Percentiles rank a stretch among this genome's conserved stretches.
These are phyloP conservation scores for Jaltomata sinuosa DNA, from an alignment of 257 asterid species.

Conservation along the genomic window DNA sequence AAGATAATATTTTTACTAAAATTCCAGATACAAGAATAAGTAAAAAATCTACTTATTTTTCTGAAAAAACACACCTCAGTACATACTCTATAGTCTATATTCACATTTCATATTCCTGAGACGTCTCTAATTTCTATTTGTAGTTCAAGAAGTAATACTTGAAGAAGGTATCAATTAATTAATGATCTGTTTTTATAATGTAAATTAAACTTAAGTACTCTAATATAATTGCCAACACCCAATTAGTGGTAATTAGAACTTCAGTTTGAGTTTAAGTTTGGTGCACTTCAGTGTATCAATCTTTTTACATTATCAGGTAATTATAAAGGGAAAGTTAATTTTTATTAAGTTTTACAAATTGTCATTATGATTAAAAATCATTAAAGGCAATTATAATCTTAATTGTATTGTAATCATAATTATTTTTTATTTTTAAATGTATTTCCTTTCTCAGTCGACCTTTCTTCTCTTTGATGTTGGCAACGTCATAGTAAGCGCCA, in stretches of 20 bases:
- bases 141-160: not conserved
- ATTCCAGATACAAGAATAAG: not conserved
- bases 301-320: too few species aligned
- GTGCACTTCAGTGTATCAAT: too few species aligned
- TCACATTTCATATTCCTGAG: not conserved
- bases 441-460: too few species aligned
- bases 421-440: too few species aligned
- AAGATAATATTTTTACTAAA: not conserved
- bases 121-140: not conserved
- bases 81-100: not conserved
- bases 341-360: too few species aligned
- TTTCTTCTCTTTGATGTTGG: too few species aligned
- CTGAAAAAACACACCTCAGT: not conserved
- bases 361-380: too few species aligned
- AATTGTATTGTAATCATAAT: too few species aligned
- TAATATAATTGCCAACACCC: not conserved
- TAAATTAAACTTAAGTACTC: not conserved
- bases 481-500: too few species aligned
- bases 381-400: too few species aligned
- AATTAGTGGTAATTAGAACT: not conserved
- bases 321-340: too few species aligned
- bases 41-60: not conserved
- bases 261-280: too few species aligned
- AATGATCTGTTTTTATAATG: not conserved
- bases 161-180: not conserved